Evolutionary conservation across 768 basidiomycete genomes (phyloP), one percentile per base, ranked within the genome.

Genomic region (Lactarius sanguifluus): DNA sequence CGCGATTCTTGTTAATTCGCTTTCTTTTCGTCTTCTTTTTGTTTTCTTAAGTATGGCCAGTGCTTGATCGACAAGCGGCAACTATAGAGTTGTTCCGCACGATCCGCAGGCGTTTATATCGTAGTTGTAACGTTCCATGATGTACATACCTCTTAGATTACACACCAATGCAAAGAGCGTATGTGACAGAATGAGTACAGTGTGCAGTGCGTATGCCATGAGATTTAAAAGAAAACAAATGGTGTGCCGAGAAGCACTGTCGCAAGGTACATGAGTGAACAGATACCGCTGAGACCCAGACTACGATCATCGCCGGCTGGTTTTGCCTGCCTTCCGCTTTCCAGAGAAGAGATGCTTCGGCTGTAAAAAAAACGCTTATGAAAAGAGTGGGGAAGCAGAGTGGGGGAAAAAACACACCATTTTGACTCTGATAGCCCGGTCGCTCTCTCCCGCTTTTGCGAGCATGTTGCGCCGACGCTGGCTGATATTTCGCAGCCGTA

Each of bases 371-470:
- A 57, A 34, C 38, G 47, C 34, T 47, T 6, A 41, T 23, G 23
- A 32, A 50, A 18, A 8, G 12, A 36, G 30, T 32, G 15, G 28
- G 28, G 28, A 20, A 30, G 54, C 1, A 8, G 32, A 40, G 55
- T 41, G 43, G 68, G 7, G 41, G 23, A 59, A 20, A 61, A 36
- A 30, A 79, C 82, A 15, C 60, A 92, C 92, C 91, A 90, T 93
- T 83, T 93, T 93, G 69, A 82, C 83, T 73, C 80, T 83, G 79
- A 94, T 94, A 13, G 83, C 83, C 70, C 92, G 87, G 79, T 96
- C 94, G 65, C 85, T 82, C 83, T 99, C 96, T 65, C 92, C 92
- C 45, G 95, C 96, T 75, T 90, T 93, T 30, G 94, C 96, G 54
- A 87, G 82, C 82, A 87, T 86, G 76, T 96, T 96, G 66, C 94